Evolutionary conservation across 345 rosid species (phyloP).

Genomic region (Brassica rapa): DNA sequence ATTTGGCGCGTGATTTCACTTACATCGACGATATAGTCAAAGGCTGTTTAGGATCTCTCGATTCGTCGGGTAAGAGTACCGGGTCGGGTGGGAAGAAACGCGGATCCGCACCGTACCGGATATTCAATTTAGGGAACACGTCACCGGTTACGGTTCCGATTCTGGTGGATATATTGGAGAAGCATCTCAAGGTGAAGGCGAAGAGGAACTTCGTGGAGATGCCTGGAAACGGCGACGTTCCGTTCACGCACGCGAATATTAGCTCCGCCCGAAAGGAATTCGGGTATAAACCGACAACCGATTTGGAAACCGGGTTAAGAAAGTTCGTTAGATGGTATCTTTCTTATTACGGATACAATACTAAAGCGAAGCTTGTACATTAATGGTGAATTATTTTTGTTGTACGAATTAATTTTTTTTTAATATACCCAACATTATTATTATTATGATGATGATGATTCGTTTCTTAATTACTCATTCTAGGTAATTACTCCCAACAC

Average conservation of each 20-base stretch:
- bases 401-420: conserved; percentile 18
- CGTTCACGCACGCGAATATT: conserved; percentile 80
- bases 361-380: conserved; percentile 51
- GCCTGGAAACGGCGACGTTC: conserved; percentile 96
- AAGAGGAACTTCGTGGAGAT: conserved; percentile 59
- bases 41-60: conserved; percentile 73
- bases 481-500: background rate
- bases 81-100: conserved; percentile 81
- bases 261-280: conserved; percentile 59
- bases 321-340: conserved; percentile 82
- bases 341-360: conserved; percentile 74
- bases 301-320: conserved; percentile 81
- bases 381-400: conserved; percentile 16
- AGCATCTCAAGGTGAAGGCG: conserved; percentile 66
- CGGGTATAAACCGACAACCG: conserved; percentile 83
- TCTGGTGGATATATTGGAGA: conserved; percentile 67
- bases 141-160: conserved; percentile 80
- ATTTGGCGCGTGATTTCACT: conserved; percentile 81
- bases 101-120: conserved; percentile 65
- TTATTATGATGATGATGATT: conserved; percentile 20
- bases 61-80: conserved; percentile 69
- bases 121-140: conserved; percentile 75
- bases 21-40: conserved; percentile 77
- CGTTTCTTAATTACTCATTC: conserved; percentile 14
- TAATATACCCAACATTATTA: background rate